A percentile compares a stretch with the other conserved stretches of the same genome.
These are phyloP conservation scores for Carpinus viminea DNA, from an alignment of 306 rosid genomes.

Conservation along the genomic window DNA sequence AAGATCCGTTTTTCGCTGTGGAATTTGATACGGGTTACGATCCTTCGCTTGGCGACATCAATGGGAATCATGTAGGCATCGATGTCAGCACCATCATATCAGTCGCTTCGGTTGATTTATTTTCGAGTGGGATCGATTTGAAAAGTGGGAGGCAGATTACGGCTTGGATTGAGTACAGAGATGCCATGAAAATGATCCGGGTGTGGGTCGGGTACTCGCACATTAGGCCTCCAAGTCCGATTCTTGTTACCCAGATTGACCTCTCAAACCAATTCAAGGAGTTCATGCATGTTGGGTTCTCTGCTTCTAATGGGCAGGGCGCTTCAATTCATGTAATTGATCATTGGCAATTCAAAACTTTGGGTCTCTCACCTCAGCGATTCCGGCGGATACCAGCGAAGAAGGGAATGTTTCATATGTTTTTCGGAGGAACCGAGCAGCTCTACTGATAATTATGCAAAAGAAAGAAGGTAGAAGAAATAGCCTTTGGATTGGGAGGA, in stretches of 20 bases:
- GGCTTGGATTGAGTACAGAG: slow-evolving; percentile 79
- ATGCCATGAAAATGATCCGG: slow-evolving; percentile 49
- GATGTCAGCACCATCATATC: slow-evolving; percentile 47
- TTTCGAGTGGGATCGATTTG: slow-evolving; percentile 54
- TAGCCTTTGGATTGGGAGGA: slow-evolving; percentile 64
- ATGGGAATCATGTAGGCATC: slow-evolving; percentile 61
- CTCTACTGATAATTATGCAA: not conserved
- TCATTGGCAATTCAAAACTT: slow-evolving; percentile 64
- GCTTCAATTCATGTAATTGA: slow-evolving; percentile 52
- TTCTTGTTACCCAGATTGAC: slow-evolving; percentile 59
- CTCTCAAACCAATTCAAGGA: slow-evolving; percentile 56
- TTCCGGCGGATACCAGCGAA: slow-evolving; percentile 44
- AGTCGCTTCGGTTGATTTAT: slow-evolving; percentile 49
- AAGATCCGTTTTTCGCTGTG: slow-evolving; percentile 64
- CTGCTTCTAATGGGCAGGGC: slow-evolving; percentile 74
- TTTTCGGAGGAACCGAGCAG: slow-evolving; percentile 36
- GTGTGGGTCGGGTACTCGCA: slow-evolving; percentile 68
- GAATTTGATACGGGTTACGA: slow-evolving; percentile 72
- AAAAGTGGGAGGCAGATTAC: slow-evolving; percentile 56
- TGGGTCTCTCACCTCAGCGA: slow-evolving; percentile 31
- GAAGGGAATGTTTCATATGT: slow-evolving; percentile 74
- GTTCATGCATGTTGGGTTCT: slow-evolving; percentile 79
- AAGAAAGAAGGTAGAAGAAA: slow-evolving; percentile 37
- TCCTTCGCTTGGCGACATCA: slow-evolving; percentile 65
- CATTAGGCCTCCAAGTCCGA: slow-evolving; percentile 49